Evolutionary conservation across 2,329 filamentous ascomycete species (phyloP).

Genomic region (Zasmidium angulare): DNA sequence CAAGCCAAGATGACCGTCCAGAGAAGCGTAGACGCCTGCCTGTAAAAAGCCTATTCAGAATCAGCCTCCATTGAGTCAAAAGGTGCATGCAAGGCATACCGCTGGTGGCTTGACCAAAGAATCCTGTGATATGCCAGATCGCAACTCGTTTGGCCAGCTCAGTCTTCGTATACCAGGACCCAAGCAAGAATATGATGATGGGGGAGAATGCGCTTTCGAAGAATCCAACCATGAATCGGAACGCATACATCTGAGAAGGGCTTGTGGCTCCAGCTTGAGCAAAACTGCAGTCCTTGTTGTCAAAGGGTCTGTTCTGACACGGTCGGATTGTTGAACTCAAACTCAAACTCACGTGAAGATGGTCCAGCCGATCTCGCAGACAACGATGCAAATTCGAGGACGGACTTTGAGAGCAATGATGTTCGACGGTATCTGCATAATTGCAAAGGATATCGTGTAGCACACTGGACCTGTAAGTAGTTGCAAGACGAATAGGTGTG

Average conservation of each 20-base stretch:
- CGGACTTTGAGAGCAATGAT: constrained; percentile 14
- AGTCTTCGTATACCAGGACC: constrained; percentile 17
- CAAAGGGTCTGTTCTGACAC: no score
- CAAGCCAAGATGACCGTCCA: constrained; percentile 12
- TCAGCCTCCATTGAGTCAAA: not conserved
- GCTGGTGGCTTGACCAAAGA: constrained; percentile 8
- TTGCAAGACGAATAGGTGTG: not conserved
- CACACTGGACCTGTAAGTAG: constrained; percentile 7
- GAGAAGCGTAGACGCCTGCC: constrained; percentile 12
- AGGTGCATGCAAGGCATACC: not conserved
- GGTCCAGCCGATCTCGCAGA: constrained; percentile 13
- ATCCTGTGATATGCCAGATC: constrained; percentile 14
- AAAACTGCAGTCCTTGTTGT: constrained; percentile 4
- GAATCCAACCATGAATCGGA: constrained; percentile 14
- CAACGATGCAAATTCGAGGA: constrained; percentile 9
- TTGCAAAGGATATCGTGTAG: constrained; percentile 18
- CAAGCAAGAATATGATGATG: constrained; percentile 17
- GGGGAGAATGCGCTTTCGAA: constrained; percentile 19
- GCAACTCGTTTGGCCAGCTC: constrained; percentile 16
- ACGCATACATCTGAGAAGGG: constrained; percentile 15
- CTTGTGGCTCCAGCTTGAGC: constrained; percentile 15
- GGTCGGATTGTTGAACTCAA: no score
- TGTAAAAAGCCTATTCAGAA: constrained; percentile 8
- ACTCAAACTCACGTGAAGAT: constrained; percentile 9
- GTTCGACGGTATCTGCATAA: constrained; percentile 16